Evolutionary conservation across 1,284 basidiomycete genomes (phyloP), one percentile per base, ranked within the genome.

Genomic region (Ceratobasidium sp.): DNA sequence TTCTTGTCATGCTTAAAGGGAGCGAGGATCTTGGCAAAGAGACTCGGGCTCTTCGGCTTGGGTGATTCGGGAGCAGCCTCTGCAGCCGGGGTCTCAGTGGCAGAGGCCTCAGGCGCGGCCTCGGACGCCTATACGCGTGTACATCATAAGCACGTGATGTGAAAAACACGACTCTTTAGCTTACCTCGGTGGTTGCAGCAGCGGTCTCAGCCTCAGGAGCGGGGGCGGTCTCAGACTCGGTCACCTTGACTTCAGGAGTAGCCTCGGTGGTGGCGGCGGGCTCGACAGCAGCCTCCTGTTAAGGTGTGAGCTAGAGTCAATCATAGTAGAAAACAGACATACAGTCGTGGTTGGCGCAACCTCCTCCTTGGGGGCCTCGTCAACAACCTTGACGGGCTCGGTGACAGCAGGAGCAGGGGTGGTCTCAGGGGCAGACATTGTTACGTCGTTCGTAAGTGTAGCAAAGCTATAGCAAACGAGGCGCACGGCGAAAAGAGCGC

Each of bases 341-440:
- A 69, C 43, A 50, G 71, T 58, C 18, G 62, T 72, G 53, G 60
- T 26, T 9, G 65, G 32, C 50, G 73, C 50, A 60, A 36, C 69
- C 45, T 65, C 62, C 30, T 65, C 62, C 62, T 65, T 65, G 45
- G 72, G 21, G 48, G 67, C 21, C 57, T 79, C 81, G 76, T 84
- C 83, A 65, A 79, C 72, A 77, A 83, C 83, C 79, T 85, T 84
- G 65, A 84, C 78, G 53, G 82, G 80, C 78, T 88, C 88, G 50
- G 76, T 76, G 65, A 52, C 57, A 26, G 52, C 72, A 43, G 75
- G 62, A 62, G 75, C 67, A 70, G 74, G 21, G 34, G 59, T 45
- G 73, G 75, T 69, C 69, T 71, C 80, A 74, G 77, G 79, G 80
- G 89, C 86, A 85, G 92, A 93, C 91, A 93, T 93, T 91, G 92